phyloP scores from a whole-genome alignment of 2,329 filamentous ascomycete genomes.

The Pseudocercospora cruenta region DNA sequence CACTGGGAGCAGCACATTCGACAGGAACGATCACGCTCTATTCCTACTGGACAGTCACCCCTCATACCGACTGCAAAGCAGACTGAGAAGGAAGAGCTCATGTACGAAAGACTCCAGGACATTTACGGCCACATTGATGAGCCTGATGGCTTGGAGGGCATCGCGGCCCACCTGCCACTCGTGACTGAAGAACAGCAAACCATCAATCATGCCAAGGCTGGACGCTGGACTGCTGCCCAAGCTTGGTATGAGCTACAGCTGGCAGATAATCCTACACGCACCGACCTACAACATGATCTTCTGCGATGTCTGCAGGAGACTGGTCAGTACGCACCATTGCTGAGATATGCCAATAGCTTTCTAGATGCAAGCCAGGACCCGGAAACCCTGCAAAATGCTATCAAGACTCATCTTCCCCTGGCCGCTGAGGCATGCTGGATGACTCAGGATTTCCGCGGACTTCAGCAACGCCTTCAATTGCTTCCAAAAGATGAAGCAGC shows the following conservation, averaged over 20 bases:
- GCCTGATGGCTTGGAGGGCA: conserved; percentile 92
- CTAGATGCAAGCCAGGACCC: conserved; percentile 14
- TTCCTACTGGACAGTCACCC: conserved; percentile 43
- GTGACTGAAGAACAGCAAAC: conserved; percentile 94
- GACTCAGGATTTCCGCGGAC: conserved; percentile 76
- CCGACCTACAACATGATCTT: conserved; percentile 79
- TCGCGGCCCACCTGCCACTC: conserved; percentile 82
- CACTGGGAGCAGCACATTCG: conserved; percentile 92
- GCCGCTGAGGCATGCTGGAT: conserved; percentile 92
- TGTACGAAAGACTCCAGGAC: conserved; percentile 72
- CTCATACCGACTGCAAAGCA: conserved; percentile 46
- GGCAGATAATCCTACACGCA: conserved; percentile 74
- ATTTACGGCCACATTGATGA: conserved; percentile 98
- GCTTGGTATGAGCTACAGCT: conserved; percentile 96
- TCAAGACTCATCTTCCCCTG: conserved; percentile 63
- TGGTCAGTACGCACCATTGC: conserved; percentile 74
- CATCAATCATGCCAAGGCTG: conserved; percentile 87
- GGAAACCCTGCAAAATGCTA: not conserved
- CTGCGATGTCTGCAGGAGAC: conserved; percentile 89
- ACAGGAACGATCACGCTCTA: conserved; percentile 47
- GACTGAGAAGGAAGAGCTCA: conserved; percentile 49
- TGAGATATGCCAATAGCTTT: conserved; percentile 85
- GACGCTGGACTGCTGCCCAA: conserved; percentile 90
- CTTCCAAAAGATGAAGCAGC: conserved; percentile 42
- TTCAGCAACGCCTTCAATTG: conserved; percentile 62